Percentiles rank a stretch among this genome's conserved stretches.
phyloP scores from a whole-genome alignment of 2,329 filamentous ascomycete genomes.

The Xylaria sp. region DNA sequence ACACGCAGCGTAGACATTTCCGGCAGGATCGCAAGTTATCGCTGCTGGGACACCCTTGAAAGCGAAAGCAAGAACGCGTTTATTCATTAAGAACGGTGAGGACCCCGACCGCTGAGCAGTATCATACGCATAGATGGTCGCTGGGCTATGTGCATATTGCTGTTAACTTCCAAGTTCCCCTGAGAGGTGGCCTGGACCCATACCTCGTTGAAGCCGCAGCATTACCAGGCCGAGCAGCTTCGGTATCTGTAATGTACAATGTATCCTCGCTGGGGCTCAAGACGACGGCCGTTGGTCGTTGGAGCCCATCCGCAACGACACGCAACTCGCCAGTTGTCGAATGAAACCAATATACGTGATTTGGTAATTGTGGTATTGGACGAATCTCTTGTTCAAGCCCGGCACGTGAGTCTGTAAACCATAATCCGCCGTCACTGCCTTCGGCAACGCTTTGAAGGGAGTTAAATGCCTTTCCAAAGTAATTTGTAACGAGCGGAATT shows the following conservation, averaged over 20 bases:
- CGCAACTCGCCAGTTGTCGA: conserved; percentile 54
- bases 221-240: conserved; percentile 47
- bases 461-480: conserved; percentile 59
- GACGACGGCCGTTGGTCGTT: conserved; percentile 55
- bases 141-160: conserved; percentile 40
- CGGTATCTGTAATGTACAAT: conserved; percentile 57
- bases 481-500: conserved; percentile 54
- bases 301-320: conserved; percentile 60
- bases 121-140: conserved; percentile 61
- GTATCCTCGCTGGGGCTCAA: conserved; percentile 53
- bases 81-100: conserved; percentile 58
- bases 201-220: conserved; percentile 47
- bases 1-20: conserved; percentile 60
- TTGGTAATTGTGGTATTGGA: conserved; percentile 56
- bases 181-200: background rate
- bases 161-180: conserved; percentile 13
- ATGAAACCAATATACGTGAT: conserved; percentile 60
- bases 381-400: conserved; percentile 59
- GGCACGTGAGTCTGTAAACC: conserved; percentile 61
- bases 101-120: conserved; percentile 50
- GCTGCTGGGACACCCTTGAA: conserved; percentile 57
- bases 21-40: conserved; percentile 55
- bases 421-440: conserved; percentile 54
- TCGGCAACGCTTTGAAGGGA: conserved; percentile 56
- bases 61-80: conserved; percentile 62